Percentiles rank a stretch among this genome's conserved stretches.
Conservation (phyloP, 2,329 filamentous ascomycete species). For the Claviceps sp. region DNA sequence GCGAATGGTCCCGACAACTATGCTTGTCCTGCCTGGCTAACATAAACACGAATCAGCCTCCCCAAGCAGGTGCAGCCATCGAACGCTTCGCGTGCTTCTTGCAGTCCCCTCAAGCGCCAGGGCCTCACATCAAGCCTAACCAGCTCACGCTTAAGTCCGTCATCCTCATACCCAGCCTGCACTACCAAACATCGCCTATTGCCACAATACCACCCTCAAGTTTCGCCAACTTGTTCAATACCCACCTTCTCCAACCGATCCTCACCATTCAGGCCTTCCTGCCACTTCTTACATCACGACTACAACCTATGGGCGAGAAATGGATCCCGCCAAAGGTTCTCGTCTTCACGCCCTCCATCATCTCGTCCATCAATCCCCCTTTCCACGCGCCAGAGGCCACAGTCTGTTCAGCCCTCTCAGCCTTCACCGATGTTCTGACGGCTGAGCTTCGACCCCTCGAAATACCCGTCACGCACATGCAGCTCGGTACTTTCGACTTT, state of each 20-base stretch:
- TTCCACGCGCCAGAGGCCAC: conserved; percentile 79
- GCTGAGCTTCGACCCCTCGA: conserved; percentile 64
- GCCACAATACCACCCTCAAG: conserved; percentile 71
- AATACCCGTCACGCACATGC: conserved; percentile 74
- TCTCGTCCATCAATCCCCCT: conserved; percentile 64
- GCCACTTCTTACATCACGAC: conserved; percentile 55
- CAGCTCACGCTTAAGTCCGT: conserved; percentile 65
- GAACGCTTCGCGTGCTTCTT: conserved; percentile 60
- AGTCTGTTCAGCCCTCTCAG: conserved; percentile 73
- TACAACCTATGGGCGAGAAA: conserved; percentile 38
- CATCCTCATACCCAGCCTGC: conserved; percentile 68
- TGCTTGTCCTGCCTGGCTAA: neutral
- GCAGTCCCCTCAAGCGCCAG: conserved; percentile 60
- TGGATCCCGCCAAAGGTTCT: conserved; percentile 52
- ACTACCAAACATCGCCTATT: conserved; percentile 72
- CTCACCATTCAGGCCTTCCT: conserved; percentile 80
- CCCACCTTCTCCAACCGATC: conserved; percentile 79
- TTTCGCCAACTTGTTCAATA: conserved; percentile 85
- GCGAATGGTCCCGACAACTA: too few relatives aligned
- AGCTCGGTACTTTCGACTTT: conserved; percentile 84
- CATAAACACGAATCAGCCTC: conserved; percentile 34
- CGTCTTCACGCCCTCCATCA: conserved; percentile 67
- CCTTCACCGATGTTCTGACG: conserved; percentile 68
- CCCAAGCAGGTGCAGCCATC: conserved; percentile 53
- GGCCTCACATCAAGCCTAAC: conserved; percentile 62